Percentiles rank a stretch among this genome's conserved stretches.
Evolutionary conservation across 2,329 filamentous ascomycete genomes (phyloP).

Genomic region (Pseudogymnoascus sp.): DNA sequence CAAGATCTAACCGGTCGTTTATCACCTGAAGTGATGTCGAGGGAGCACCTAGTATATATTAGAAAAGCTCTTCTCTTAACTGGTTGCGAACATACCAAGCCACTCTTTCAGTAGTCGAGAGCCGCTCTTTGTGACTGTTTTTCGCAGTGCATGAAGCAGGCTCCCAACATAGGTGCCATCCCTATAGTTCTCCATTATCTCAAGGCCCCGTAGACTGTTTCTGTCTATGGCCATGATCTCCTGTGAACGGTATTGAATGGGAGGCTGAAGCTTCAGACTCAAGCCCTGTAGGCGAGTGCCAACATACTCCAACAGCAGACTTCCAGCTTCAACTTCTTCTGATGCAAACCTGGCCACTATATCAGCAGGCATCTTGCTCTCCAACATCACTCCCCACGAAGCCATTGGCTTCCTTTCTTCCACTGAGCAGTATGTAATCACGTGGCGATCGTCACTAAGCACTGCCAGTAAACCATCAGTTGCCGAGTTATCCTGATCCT

Average conservation of each 20-base stretch:
- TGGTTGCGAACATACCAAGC: constrained; percentile 48
- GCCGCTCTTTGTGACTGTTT: constrained; percentile 87
- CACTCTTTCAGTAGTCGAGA: constrained; percentile 76
- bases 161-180: constrained; percentile 77
- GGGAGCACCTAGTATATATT: constrained; percentile 52
- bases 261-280: constrained; percentile 76
- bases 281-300: constrained; percentile 68
- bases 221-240: constrained; percentile 87
- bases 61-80: constrained; percentile 10
- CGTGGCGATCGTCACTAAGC: constrained; percentile 67
- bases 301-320: constrained; percentile 77
- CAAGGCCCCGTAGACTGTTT: constrained; percentile 80
- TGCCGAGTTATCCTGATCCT: constrained; percentile 46
- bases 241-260: constrained; percentile 63
- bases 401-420: constrained; percentile 33
- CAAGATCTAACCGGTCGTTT: constrained; percentile 71
- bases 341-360: constrained; percentile 51
- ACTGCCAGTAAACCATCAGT: constrained; percentile 57
- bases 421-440: constrained; percentile 63
- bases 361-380: constrained; percentile 56
- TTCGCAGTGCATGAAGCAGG: constrained; percentile 78
- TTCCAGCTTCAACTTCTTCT: constrained; percentile 69
- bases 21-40: constrained; percentile 82
- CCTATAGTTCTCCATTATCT: constrained; percentile 78
- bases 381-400: constrained; percentile 69